Conservation (phyloP, 169 alveolate species). For the Blepharisma undulans region DNA sequence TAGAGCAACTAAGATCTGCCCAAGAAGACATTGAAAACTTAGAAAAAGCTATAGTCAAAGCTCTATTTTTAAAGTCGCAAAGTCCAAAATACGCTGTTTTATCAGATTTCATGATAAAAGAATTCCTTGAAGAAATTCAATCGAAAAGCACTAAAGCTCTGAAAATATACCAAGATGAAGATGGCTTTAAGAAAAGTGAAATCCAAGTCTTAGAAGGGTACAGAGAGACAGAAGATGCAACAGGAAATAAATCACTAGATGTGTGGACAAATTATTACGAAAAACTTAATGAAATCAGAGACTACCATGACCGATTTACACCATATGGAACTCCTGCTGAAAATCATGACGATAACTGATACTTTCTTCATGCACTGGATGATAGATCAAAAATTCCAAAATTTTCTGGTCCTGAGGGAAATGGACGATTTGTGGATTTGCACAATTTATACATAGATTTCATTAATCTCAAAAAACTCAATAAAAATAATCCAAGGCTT, state of each 20-base stretch:
- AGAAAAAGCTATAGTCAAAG: slow-evolving; percentile 75
- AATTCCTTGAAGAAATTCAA: slow-evolving; percentile 70
- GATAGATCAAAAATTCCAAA: slow-evolving; percentile 64
- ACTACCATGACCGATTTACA: slow-evolving; percentile 58
- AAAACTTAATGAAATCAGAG: slow-evolving; percentile 74
- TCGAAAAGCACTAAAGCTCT: slow-evolving; percentile 66
- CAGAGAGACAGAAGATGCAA: slow-evolving; percentile 67
- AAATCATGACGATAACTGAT: slow-evolving; percentile 60
- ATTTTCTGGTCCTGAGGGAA: slow-evolving; percentile 81
- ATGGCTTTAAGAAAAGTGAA: slow-evolving; percentile 55
- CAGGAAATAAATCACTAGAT: slow-evolving; percentile 64
- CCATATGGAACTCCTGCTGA: slow-evolving; percentile 51
- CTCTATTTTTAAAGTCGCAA: slow-evolving; percentile 70
- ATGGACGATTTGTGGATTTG: slow-evolving; percentile 84
- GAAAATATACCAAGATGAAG: slow-evolving; percentile 72
- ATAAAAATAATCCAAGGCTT: slow-evolving; percentile 40
- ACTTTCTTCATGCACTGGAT: slow-evolving; percentile 67
- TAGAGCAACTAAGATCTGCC: slow-evolving; percentile 71
- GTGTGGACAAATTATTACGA: slow-evolving; percentile 85
- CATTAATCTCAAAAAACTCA: slow-evolving; percentile 58
- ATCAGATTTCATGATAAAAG: slow-evolving; percentile 73
- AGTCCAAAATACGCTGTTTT: slow-evolving; percentile 79
- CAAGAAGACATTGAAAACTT: slow-evolving; percentile 78
- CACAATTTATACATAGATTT: slow-evolving; percentile 66
- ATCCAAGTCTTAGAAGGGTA: slow-evolving; percentile 42